Conservation (phyloP, 345 rosid species). For the Brassica cretica region DNA sequence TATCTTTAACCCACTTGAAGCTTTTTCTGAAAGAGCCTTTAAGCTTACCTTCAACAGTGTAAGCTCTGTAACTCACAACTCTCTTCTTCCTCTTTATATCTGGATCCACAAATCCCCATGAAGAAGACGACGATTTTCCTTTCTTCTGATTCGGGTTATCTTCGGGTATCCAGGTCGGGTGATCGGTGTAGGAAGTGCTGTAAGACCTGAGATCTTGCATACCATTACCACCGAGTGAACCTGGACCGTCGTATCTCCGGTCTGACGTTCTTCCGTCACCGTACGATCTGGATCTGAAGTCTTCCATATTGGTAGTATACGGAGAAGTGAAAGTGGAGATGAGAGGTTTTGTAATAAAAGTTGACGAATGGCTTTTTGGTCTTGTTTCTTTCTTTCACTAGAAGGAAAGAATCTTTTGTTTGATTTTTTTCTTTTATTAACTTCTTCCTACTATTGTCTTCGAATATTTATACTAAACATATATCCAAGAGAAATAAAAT, state of each 20-base stretch:
- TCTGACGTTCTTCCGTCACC: conserved; percentile 50
- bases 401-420: conserved; percentile 36
- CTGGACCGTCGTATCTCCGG: conserved; percentile 32
- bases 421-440: background rate
- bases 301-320: conserved; percentile 49
- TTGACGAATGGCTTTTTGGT: conserved; percentile 8
- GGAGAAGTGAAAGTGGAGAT: background rate
- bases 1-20: conserved; percentile 38
- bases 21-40: conserved; percentile 70
- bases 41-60: conserved; percentile 68
- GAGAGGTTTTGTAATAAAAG: conserved; percentile 27
- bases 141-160: conserved; percentile 46
- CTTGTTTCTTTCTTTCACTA: conserved; percentile 36
- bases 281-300: conserved; percentile 65
- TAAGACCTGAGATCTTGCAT: conserved; percentile 68
- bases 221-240: conserved; percentile 34
- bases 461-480: background rate
- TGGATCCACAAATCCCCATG: conserved; percentile 64
- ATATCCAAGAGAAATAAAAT: background rate
- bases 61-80: conserved; percentile 68
- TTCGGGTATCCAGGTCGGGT: conserved; percentile 39
- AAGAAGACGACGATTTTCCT: conserved; percentile 54
- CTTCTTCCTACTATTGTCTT: background rate
- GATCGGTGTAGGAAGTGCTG: conserved; percentile 50
- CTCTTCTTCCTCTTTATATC: conserved; percentile 73